These are phyloP conservation scores for Rhynchosporium secalis DNA, from an alignment of 2,329 filamentous ascomycete genomes.

Conservation along the genomic window DNA sequence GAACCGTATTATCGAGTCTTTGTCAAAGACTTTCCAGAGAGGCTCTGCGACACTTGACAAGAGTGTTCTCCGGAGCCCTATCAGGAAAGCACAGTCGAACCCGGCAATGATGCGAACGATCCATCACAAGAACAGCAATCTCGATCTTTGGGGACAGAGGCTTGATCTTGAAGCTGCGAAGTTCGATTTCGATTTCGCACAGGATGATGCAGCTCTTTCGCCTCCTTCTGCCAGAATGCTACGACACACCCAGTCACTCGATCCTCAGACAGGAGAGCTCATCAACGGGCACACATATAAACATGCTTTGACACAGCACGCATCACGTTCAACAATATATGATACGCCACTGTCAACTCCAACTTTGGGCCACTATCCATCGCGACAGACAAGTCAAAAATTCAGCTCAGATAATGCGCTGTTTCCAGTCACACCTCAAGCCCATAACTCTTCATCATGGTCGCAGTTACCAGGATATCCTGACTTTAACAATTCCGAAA, in stretches of 20 bases:
- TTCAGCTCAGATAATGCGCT: slow-evolving; percentile 21
- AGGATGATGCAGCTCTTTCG: slow-evolving; percentile 46
- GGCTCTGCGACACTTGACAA: slow-evolving; percentile 36
- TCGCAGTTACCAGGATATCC: slow-evolving; percentile 27
- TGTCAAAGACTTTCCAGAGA: slow-evolving; percentile 47
- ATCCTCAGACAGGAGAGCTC: slow-evolving; percentile 34
- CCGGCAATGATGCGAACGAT: slow-evolving; percentile 38
- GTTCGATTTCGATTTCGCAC: slow-evolving; percentile 50
- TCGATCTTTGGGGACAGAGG: slow-evolving; percentile 52
- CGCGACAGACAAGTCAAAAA: slow-evolving; percentile 30
- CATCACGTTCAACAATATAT: slow-evolving; percentile 14
- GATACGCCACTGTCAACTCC: slow-evolving; percentile 36
- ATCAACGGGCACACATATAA: slow-evolving; percentile 37
- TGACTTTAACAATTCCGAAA: slow-evolving; percentile 22
- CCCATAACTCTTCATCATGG: slow-evolving; percentile 32
- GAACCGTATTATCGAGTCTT: slow-evolving; percentile 42
- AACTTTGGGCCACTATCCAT: slow-evolving; percentile 26
- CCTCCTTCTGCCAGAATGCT: slow-evolving; percentile 45
- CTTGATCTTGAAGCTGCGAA: slow-evolving; percentile 45
- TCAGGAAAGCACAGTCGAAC: slow-evolving; percentile 41
- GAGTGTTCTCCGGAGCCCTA: slow-evolving; percentile 41
- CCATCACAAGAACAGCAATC: slow-evolving; percentile 46
- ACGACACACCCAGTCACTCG: slow-evolving; percentile 19
- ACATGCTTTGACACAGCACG: slow-evolving; percentile 34
- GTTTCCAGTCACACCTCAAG: slow-evolving; percentile 34